Base-by-base conservation (phyloP, 2,329 filamentous ascomycete genomes). In the Chlorencoelia australis region DNA sequence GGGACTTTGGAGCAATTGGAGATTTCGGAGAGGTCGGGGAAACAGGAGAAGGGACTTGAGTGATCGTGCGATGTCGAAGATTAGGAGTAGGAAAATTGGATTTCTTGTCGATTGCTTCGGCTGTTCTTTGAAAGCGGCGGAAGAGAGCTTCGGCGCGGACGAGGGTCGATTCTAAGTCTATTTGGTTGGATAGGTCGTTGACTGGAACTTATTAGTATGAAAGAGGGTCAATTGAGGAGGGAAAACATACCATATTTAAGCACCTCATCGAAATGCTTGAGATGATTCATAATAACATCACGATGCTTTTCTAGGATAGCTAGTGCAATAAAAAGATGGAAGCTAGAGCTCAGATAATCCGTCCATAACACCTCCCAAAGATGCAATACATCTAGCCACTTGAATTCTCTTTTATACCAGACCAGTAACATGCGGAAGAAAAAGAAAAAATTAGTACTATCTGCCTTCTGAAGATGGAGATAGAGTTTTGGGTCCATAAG, bases 371-470 rank as follows among this genome's bases (percentile, higher is more conserved):
- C 70, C 60, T 98, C 91, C 91, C 91, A 98, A 4, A 98, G 65
- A 13, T 83, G 74, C 21, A 96, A 65, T 8, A 94, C 76, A 53
- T 96, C 87, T 31, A 71, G 59, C 85, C 89, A 98, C 48, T 77
- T 73, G 52, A 98, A 98, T 60, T 98, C 91, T 31, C 91, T 81
- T 67, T 98, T 98, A 61, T 91, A 98, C 91, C 91, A 98, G 7
- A 98, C 91, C 1, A 98, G 69, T 21, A 98, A 69, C 91, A 96
- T 96, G 42, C 91, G 83, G 74, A 96, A 98, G 68, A 98, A 96
- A 67, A 98, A 98, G 63, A 98, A 98, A 62, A 98, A 98, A 59
- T 98, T 98, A 16, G 91, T 98, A 53, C 83, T 93, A 53, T 98
- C 93, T 14, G 88, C 84, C 11, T 74, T 79, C 58, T 94, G 77